Conservation (phyloP, 2,329 filamentous ascomycete genomes). For the Penicillium polonicum region DNA sequence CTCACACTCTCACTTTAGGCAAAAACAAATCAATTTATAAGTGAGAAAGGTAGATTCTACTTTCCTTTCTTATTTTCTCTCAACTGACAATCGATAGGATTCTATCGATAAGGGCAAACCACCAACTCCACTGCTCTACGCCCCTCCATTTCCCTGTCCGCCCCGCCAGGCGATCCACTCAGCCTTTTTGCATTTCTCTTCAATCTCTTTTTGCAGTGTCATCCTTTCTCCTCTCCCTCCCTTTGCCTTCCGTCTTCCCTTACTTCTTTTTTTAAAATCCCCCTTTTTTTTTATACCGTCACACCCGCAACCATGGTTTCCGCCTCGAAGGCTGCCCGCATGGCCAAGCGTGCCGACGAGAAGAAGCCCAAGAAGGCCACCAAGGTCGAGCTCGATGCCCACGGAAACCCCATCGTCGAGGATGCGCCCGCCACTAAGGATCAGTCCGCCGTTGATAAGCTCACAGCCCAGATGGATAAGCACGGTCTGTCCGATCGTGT, state of each 20-base stretch:
- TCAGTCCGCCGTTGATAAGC: constrained; percentile 77
- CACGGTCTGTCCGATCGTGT: constrained; percentile 95
- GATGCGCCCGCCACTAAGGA: constrained; percentile 67
- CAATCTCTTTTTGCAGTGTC: constrained; percentile 24
- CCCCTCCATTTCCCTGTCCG: constrained; percentile 29
- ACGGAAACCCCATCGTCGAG: constrained; percentile 55
- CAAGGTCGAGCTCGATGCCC: constrained; percentile 68
- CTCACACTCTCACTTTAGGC: not conserved
- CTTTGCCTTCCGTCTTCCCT: constrained; percentile 12
- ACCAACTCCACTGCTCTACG: constrained; percentile 23
- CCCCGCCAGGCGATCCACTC: constrained; percentile 36
- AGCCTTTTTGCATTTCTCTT: constrained; percentile 35
- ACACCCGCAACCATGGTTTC: constrained; percentile 57
- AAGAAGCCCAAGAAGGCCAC: constrained; percentile 56
- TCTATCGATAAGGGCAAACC: constrained; percentile 45
- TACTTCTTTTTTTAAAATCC: constrained; percentile 8
- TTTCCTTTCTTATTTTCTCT: not conserved
- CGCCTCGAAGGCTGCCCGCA: constrained; percentile 66
- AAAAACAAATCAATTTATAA: not conserved
- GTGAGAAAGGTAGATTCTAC: not conserved
- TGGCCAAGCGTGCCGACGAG: constrained; percentile 66
- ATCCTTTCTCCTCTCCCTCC: constrained; percentile 12
- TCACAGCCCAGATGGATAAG: constrained; percentile 92
- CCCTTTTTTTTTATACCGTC: constrained; percentile 14
- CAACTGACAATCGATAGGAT: constrained; percentile 16